phyloP scores from a whole-genome alignment of 2,329 filamentous ascomycete species.

The Fusarium austroafricanum region DNA sequence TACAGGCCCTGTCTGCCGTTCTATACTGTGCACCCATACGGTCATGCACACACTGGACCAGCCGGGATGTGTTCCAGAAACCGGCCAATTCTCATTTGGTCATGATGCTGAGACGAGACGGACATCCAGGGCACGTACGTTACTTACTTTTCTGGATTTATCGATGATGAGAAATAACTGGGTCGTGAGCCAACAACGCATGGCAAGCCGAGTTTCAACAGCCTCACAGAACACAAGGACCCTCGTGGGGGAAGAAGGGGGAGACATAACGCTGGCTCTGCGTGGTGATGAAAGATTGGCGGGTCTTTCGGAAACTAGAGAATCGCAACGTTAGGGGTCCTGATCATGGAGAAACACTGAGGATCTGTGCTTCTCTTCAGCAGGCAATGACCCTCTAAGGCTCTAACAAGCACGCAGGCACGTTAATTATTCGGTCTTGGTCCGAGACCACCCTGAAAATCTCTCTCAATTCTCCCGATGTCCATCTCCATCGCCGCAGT shows the following conservation, averaged over 20 bases:
- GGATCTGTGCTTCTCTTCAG: constrained; percentile 12
- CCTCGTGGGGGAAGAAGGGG: constrained; percentile 26
- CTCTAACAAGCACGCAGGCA: constrained; percentile 7
- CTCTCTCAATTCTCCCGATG: constrained; percentile 2
- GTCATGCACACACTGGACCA: constrained; percentile 8
- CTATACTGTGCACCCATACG: no score
- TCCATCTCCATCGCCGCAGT: constrained; percentile 25
- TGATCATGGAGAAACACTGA: constrained; percentile 3
- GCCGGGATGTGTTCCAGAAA: constrained; percentile 32
- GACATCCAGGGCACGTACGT: constrained; percentile 10
- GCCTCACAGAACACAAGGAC: constrained; percentile 4
- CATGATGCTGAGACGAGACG: constrained; percentile 18
- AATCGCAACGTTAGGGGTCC: constrained; percentile 13
- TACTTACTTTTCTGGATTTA: constrained; percentile 22
- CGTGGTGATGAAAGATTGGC: constrained; percentile 32
- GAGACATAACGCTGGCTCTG: constrained; percentile 23
- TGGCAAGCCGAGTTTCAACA: constrained; percentile 36
- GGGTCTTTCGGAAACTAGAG: constrained; percentile 21
- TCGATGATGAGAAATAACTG: constrained; percentile 32
- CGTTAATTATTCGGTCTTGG: constrained; percentile 16
- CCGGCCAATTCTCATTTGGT: constrained; percentile 17
- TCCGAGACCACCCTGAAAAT: constrained; percentile 22
- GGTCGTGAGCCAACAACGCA: constrained; percentile 33
- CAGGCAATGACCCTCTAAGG: neutral
- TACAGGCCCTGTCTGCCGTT: no score